Conservation (phyloP, 2,329 filamentous ascomycete genomes). For the Talaromyces sp. region DNA sequence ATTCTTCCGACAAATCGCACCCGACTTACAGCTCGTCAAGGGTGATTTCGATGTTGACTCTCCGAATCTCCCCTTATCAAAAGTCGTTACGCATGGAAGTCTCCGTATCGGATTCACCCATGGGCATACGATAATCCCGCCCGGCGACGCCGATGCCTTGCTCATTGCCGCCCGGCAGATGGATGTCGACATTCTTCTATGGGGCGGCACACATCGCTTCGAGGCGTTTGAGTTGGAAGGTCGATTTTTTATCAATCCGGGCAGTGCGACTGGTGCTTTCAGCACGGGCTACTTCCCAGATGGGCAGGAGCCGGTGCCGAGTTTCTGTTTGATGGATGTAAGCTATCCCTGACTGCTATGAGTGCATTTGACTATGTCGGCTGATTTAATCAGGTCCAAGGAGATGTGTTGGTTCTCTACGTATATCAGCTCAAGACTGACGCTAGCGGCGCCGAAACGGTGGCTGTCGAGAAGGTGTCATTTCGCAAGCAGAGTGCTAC, state of each 20-base stretch:
- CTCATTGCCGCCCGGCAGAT: slow-evolving; percentile 67
- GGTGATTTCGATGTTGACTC: slow-evolving; percentile 68
- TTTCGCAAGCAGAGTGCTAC: slow-evolving; percentile 73
- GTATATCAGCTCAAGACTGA: slow-evolving; percentile 84
- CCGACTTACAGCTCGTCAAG: slow-evolving; percentile 68
- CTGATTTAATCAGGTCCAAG: slow-evolving; percentile 68
- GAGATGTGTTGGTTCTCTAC: slow-evolving; percentile 91
- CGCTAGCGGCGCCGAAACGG: slow-evolving; percentile 71
- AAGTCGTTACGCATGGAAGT: slow-evolving; percentile 67
- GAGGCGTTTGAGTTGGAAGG: slow-evolving; percentile 71
- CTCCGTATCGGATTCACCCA: slow-evolving; percentile 69
- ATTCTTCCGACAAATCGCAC: slow-evolving; percentile 70
- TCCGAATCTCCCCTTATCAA: slow-evolving; percentile 62
- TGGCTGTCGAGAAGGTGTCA: slow-evolving; percentile 81
- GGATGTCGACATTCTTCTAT: slow-evolving; percentile 67
- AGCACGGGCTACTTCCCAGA: slow-evolving; percentile 58
- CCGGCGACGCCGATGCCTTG: slow-evolving; percentile 64
- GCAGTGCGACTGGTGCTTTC: slow-evolving; percentile 65
- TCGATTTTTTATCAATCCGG: slow-evolving; percentile 69
- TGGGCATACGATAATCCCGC: slow-evolving; percentile 65
- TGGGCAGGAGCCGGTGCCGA: slow-evolving; percentile 72
- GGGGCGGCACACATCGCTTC: slow-evolving; percentile 68
- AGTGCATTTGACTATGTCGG: slow-evolving; percentile 12
- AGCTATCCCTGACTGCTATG: slow-evolving; percentile 42
- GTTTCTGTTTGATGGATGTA: slow-evolving; percentile 98